phyloP scores from a whole-genome alignment of 805 yeast species.

The Pichia scutulata region DNA sequence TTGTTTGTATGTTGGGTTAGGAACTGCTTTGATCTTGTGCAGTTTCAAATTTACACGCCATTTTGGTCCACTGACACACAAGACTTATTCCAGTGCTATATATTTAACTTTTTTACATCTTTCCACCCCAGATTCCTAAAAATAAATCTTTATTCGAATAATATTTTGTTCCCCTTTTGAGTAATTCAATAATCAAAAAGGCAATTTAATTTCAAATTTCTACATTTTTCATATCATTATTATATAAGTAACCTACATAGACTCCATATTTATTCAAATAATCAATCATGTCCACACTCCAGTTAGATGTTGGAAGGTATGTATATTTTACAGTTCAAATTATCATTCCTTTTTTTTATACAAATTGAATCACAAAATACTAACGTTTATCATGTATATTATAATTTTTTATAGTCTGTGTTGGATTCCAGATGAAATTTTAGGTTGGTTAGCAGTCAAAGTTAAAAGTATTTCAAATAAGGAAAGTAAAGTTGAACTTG shows the following conservation, averaged over 20 bases:
- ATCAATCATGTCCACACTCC: slow-evolving; percentile 5
- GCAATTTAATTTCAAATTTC: not conserved
- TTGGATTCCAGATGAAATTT: slow-evolving; percentile 69
- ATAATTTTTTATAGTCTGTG: slow-evolving; percentile 45
- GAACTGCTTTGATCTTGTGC: not conserved
- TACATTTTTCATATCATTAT: not conserved
- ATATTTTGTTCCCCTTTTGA: not conserved
- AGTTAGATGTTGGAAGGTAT: slow-evolving; percentile 10
- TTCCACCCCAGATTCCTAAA: not conserved
- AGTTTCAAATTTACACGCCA: not conserved
- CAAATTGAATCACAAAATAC: not conserved
- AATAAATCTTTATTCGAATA: not conserved
- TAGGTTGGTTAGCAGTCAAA: slow-evolving; percentile 72
- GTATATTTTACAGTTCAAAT: not conserved
- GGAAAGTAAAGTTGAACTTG: slow-evolving; percentile 40
- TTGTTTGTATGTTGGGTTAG: not conserved
- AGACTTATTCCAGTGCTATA: not conserved
- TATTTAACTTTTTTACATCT: not conserved
- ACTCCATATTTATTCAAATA: not conserved
- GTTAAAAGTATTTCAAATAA: slow-evolving; percentile 38
- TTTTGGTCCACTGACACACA: not conserved
- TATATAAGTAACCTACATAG: not conserved
- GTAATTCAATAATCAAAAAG: not conserved
- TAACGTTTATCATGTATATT: not conserved
- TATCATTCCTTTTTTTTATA: not conserved